These are phyloP conservation scores for Mucor velutinosus DNA, from an alignment of 371 early-diverging fungal genomes.

Conservation along the genomic window DNA sequence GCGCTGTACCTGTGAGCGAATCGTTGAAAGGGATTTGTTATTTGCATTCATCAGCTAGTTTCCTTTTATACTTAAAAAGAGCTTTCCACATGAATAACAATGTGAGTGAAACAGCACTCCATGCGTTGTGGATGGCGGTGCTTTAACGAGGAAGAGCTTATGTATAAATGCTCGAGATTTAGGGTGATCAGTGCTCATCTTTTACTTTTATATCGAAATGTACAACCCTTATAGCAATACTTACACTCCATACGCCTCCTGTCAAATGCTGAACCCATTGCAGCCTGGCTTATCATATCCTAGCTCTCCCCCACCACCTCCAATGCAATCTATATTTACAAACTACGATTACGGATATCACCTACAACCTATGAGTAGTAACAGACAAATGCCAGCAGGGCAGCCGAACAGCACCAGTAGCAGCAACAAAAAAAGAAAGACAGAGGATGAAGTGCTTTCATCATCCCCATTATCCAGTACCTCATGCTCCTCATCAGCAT, in stretches of 20 bases:
- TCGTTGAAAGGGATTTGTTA: not conserved
- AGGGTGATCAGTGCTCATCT: not conserved
- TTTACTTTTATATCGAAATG: not conserved
- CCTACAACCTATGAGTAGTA: not conserved
- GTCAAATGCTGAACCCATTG: not conserved
- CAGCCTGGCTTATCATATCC: not conserved
- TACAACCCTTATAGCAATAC: not conserved
- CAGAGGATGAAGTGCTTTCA: not conserved
- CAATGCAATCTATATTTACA: not conserved
- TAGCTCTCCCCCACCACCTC: not conserved
- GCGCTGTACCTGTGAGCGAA: not conserved
- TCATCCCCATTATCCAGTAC: not conserved
- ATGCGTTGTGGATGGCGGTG: not conserved
- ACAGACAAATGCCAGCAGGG: not conserved
- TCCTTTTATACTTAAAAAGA: not conserved
- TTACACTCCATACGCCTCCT: not conserved
- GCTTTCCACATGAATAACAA: conserved; percentile 2
- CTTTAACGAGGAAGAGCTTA: not conserved
- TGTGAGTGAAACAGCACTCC: not conserved
- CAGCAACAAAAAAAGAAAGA: not conserved
- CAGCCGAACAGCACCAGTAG: not conserved
- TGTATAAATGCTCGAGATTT: not conserved
- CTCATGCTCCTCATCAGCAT: not conserved
- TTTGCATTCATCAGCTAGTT: not conserved
- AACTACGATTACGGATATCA: not conserved